Evolutionary conservation across 331 rosid species (phyloP), one percentile per base, ranked within the genome.

Genomic region (Arachis monticola): DNA sequence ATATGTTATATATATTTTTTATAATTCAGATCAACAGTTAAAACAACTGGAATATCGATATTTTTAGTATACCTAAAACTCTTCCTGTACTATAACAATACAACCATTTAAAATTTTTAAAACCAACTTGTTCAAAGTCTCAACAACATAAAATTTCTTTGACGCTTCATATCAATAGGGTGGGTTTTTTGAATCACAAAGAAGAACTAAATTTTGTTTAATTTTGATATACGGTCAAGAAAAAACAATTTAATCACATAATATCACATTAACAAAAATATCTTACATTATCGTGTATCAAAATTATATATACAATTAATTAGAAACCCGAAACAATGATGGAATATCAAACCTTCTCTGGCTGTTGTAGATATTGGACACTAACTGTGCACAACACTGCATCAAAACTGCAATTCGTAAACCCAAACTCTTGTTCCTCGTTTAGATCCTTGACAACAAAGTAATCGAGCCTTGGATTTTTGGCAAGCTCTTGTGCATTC

Each of bases 281-380:
- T 0, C 27, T 22, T 22, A 22, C 27, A 22, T 22, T 22, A 22
- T 22, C 1, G 27, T 22, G 27, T 22, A 22, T 22, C 27, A 22
- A 22, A 22, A 22, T 22, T 22, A 22, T 22, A 22, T 0, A 22
- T 22, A 22, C 1, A 22, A 22, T 22, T 22, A 22, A 22, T 22
- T 22, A 22, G n/a, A 11, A 48, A 48, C 38, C 38, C 38, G 4
- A 32, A 32, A 32, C 2, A 32, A 32, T 32, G 5, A 22, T 47
- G n/a, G 38, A 66, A 52, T 14, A 60, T 55, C 69, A 77, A 10
- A 93, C 97, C 96, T 90, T 89, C 70, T 93, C 98, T 6, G 98
- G 98, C 67, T 93, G 93, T 88, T 91, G 97, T 69, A 93, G 89
- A 79, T 91, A 93, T 87, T 93, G 98, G 52, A 93, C 96, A 76